Evolutionary conservation across 495 filamentous ascomycete genomes (phyloP).

Genomic region (Aspergillus hancockii): DNA sequence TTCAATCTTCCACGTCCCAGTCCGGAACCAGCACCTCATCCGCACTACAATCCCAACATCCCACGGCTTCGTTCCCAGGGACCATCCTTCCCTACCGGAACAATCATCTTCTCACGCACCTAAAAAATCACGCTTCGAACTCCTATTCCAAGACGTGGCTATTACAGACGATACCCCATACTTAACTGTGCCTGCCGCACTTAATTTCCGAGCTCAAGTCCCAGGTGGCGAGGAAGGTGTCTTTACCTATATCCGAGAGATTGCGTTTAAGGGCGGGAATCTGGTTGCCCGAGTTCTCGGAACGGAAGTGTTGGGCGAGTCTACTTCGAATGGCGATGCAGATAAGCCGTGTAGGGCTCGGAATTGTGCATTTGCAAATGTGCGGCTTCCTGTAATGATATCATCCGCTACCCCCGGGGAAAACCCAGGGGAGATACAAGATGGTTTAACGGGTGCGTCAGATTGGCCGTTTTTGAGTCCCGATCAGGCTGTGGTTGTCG

Average conservation of each 20-base stretch:
- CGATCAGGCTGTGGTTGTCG: slow-evolving; percentile 21
- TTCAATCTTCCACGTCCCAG: slow-evolving; percentile 73
- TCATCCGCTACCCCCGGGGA: no score
- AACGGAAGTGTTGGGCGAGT: slow-evolving; percentile 55
- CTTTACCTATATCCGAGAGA: slow-evolving; percentile 45
- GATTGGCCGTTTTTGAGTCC: not conserved
- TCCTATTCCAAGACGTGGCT: slow-evolving; percentile 70
- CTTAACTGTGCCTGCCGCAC: slow-evolving; percentile 62
- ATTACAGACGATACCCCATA: slow-evolving; percentile 67
- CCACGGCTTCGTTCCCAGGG: slow-evolving; percentile 38
- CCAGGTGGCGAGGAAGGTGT: slow-evolving; percentile 71
- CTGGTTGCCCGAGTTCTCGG: slow-evolving; percentile 59
- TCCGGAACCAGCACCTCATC: slow-evolving; percentile 70
- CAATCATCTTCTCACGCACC: slow-evolving; percentile 1
- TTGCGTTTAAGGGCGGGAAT: slow-evolving; percentile 58
- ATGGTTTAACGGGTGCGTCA: no score
- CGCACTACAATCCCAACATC: slow-evolving; percentile 67
- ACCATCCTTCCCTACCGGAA: slow-evolving; percentile 11
- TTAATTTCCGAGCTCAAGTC: slow-evolving; percentile 60
- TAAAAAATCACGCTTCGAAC: slow-evolving; percentile 55
- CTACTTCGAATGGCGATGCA: slow-evolving; percentile 12
- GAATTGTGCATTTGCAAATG: slow-evolving; percentile 58
- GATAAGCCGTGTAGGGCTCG: slow-evolving; percentile 22
- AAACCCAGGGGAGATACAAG: not conserved
- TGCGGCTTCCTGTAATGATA: slow-evolving; percentile 59